A percentile compares a stretch with the other conserved stretches of the same genome.
phyloP scores from a whole-genome alignment of 179 eudicot genomes.

The Patellifolia procumbens region DNA sequence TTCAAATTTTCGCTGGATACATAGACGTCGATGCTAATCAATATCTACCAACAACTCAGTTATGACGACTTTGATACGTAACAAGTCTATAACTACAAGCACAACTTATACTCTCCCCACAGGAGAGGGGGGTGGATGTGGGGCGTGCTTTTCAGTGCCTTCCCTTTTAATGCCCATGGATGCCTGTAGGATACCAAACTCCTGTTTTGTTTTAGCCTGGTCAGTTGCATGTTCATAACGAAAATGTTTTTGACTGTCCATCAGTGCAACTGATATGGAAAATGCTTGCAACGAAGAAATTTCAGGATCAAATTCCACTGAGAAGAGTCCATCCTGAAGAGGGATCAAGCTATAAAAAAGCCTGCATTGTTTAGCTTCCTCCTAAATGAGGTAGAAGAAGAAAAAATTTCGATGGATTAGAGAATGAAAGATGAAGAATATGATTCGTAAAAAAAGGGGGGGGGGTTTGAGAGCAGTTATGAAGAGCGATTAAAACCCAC shows the following conservation, averaged over 20 bases:
- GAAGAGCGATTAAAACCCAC: constrained; percentile 32
- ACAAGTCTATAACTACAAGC: neutral
- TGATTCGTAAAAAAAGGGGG: neutral
- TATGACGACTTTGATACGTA: neutral
- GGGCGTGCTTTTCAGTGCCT: constrained; percentile 36
- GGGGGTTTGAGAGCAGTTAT: neutral
- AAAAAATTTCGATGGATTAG: too few relatives aligned
- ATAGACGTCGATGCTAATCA: constrained; percentile 7
- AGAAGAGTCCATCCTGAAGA: constrained; percentile 57
- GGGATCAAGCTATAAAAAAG: constrained; percentile 61
- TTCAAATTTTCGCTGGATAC: too few relatives aligned
- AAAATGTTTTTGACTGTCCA: constrained; percentile 46
- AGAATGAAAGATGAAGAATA: neutral
- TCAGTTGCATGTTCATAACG: constrained; percentile 26
- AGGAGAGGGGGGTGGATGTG: constrained; percentile 70
- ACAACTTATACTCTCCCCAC: constrained; percentile 63
- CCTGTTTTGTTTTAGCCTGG: constrained; percentile 25
- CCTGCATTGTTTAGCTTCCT: constrained; percentile 38
- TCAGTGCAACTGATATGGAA: constrained; percentile 55
- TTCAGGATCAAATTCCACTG: constrained; percentile 56
- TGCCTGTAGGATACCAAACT: constrained; percentile 24
- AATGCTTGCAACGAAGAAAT: constrained; percentile 75
- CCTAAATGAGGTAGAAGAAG: constrained; percentile 39
- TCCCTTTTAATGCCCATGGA: constrained; percentile 24
- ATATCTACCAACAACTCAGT: constrained; percentile 9